A percentile compares a stretch with the other conserved stretches of the same genome.
phyloP scores from a whole-genome alignment of 768 basidiomycete species.

The Lactarius sanguifluus region DNA sequence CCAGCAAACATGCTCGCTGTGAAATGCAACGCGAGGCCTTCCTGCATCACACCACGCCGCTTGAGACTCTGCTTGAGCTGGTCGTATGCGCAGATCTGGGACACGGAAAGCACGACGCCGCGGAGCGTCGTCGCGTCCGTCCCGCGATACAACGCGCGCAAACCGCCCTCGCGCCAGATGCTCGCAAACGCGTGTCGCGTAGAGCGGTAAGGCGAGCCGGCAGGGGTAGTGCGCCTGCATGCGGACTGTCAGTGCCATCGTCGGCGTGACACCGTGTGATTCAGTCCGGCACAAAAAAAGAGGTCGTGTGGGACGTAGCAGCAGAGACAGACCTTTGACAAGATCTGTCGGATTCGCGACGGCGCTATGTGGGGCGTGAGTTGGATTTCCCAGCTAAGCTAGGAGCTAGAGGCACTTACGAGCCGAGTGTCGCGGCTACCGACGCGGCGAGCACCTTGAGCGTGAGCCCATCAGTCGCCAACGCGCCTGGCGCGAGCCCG shows the following conservation, averaged over 20 bases:
- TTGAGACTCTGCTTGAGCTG: conserved; percentile 40
- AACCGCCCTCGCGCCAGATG: conserved; percentile 36
- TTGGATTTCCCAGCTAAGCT: background rate
- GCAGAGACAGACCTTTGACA: conserved; percentile 37
- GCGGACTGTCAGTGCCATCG: conserved; percentile 32
- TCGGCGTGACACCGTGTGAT: background rate
- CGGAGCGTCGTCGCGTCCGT: conserved; percentile 38
- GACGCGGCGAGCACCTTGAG: conserved; percentile 39
- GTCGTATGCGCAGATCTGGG: conserved; percentile 41
- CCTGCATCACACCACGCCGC: conserved; percentile 35
- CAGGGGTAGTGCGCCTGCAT: conserved; percentile 42
- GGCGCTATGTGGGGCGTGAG: conserved; percentile 28
- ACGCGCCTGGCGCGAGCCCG: conserved; percentile 31
- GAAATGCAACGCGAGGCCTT: conserved; percentile 38
- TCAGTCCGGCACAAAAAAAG: background rate
- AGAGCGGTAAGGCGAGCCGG: conserved; percentile 37
- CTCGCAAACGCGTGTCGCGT: conserved; percentile 37
- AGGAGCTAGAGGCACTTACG: conserved; percentile 30
- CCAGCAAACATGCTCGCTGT: conserved; percentile 39
- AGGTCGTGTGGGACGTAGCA: background rate
- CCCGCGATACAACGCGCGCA: conserved; percentile 38
- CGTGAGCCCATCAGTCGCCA: conserved; percentile 36
- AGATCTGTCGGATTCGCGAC: conserved; percentile 41
- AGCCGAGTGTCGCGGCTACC: conserved; percentile 37
- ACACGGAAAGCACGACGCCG: conserved; percentile 38